A percentile compares a stretch with the other conserved stretches of the same genome.
Conservation (phyloP, 345 rosid species). For the Eutrema heterophyllum region DNA sequence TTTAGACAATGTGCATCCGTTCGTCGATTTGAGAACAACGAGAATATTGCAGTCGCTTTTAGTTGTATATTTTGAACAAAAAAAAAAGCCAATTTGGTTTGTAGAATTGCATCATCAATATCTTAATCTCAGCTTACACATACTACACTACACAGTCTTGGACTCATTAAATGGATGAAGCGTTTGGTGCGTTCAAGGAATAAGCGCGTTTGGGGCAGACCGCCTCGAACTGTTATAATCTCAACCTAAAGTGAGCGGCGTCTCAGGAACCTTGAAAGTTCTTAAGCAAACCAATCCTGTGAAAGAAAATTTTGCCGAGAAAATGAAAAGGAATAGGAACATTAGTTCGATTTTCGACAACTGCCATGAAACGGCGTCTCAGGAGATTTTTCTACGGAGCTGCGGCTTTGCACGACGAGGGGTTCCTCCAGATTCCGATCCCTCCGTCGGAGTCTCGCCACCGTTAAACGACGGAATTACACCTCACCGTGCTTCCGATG, state of each 20-base stretch:
- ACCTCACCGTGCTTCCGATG: background rate
- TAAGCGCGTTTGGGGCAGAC: background rate
- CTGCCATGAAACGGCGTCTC: slow-evolving; percentile 13
- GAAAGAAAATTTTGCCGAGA: background rate
- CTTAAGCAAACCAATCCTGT: background rate
- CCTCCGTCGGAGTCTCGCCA: background rate
- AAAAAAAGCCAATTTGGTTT: background rate
- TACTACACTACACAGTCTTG: background rate
- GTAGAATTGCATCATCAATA: background rate
- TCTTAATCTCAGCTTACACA: background rate
- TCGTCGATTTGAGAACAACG: no score
- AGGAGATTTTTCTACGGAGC: slow-evolving; percentile 11
- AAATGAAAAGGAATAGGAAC: background rate
- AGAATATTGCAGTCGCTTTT: background rate
- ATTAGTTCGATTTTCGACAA: slow-evolving; percentile 5
- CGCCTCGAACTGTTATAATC: background rate
- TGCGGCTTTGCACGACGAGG: slow-evolving; percentile 21
- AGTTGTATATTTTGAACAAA: background rate
- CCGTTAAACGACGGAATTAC: background rate
- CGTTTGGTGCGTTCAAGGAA: slow-evolving; percentile 4
- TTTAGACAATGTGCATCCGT: no score
- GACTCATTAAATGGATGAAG: background rate
- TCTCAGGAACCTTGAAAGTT: background rate
- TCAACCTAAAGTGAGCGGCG: background rate
- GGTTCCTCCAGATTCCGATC: slow-evolving; percentile 21